Percentiles rank a stretch among this genome's conserved stretches.
Evolutionary conservation across 2,329 filamentous ascomycete species (phyloP).

Genomic region (Ilyonectria robusta): DNA sequence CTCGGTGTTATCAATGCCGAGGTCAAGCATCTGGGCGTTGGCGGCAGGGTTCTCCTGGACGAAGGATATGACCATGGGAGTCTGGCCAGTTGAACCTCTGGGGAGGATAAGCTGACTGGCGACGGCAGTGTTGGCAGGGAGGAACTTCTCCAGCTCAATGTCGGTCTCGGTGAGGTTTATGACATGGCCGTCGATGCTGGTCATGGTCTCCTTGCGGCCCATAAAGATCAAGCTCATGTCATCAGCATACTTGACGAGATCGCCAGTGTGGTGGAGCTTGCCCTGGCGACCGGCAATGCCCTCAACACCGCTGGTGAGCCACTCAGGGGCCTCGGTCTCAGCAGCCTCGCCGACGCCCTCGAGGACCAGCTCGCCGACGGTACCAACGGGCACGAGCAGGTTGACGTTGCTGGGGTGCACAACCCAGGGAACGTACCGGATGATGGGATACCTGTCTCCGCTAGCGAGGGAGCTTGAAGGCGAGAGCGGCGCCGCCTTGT

Average conservation of each 20-base stretch:
- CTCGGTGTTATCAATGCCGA: slow-evolving; percentile 22
- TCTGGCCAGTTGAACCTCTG: slow-evolving; percentile 37
- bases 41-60: slow-evolving; percentile 19
- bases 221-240: slow-evolving; percentile 43
- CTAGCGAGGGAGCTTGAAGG: slow-evolving; percentile 33
- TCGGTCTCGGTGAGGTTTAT: slow-evolving; percentile 44
- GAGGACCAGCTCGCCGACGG: slow-evolving; percentile 55
- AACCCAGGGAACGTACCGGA: slow-evolving; percentile 47
- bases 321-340: slow-evolving; percentile 38
- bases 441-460: slow-evolving; percentile 42
- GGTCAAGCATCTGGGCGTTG: slow-evolving; percentile 26
- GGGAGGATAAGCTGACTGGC: slow-evolving; percentile 40
- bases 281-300: slow-evolving; percentile 38
- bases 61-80: slow-evolving; percentile 40
- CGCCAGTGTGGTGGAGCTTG: slow-evolving; percentile 44
- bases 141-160: slow-evolving; percentile 38
- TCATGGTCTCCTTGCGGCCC: slow-evolving; percentile 40
- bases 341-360: slow-evolving; percentile 45
- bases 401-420: slow-evolving; percentile 44
- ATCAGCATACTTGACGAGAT: slow-evolving; percentile 46
- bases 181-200: slow-evolving; percentile 43
- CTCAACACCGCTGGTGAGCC: slow-evolving; percentile 37
- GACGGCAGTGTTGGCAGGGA: slow-evolving; percentile 32
- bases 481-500: slow-evolving; percentile 40
- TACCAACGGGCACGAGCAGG: slow-evolving; percentile 49